Percentiles rank a stretch among this genome's conserved stretches.
Conservation (phyloP, 768 basidiomycete species). For the Xerocomellus amylosporus region DNA sequence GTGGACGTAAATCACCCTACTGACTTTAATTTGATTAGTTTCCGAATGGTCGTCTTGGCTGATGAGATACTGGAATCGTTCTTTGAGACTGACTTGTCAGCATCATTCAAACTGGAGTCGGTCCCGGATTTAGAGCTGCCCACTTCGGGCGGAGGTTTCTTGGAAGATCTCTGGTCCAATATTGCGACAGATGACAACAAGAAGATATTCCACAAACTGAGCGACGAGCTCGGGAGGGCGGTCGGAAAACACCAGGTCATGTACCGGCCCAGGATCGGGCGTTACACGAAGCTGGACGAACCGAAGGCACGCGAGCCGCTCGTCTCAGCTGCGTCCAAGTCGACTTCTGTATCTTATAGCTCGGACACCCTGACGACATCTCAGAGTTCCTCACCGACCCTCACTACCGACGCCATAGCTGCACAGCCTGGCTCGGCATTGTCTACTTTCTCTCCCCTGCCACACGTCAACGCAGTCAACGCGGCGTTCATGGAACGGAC, state of each 20-base stretch:
- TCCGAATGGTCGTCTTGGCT: constrained; percentile 98
- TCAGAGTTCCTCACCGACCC: constrained; percentile 44
- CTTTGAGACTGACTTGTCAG: constrained; percentile 89
- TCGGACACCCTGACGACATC: constrained; percentile 27
- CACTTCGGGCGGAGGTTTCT: constrained; percentile 54
- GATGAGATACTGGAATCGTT: constrained; percentile 96
- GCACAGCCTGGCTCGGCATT: constrained; percentile 20
- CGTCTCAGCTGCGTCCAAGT: constrained; percentile 62
- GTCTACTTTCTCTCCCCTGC: constrained; percentile 49
- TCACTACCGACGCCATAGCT: constrained; percentile 45
- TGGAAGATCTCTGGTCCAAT: constrained; percentile 85
- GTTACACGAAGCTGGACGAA: constrained; percentile 80
- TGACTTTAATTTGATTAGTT: constrained; percentile 44
- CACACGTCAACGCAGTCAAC: constrained; percentile 71
- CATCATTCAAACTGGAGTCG: constrained; percentile 78
- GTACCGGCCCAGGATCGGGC: constrained; percentile 80
- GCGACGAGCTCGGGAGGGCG: constrained; percentile 91
- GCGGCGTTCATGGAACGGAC: constrained; percentile 89
- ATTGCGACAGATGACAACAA: constrained; percentile 91
- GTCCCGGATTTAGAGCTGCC: constrained; percentile 67
- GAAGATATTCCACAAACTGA: constrained; percentile 89
- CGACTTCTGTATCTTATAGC: constrained; percentile 43
- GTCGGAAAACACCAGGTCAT: constrained; percentile 90
- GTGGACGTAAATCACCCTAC: constrained; percentile 1
- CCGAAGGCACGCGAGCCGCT: constrained; percentile 87